Percentiles rank a stretch among this genome's conserved stretches.
Conservation (phyloP, 768 basidiomycete genomes). For the Amanita exitialis region DNA sequence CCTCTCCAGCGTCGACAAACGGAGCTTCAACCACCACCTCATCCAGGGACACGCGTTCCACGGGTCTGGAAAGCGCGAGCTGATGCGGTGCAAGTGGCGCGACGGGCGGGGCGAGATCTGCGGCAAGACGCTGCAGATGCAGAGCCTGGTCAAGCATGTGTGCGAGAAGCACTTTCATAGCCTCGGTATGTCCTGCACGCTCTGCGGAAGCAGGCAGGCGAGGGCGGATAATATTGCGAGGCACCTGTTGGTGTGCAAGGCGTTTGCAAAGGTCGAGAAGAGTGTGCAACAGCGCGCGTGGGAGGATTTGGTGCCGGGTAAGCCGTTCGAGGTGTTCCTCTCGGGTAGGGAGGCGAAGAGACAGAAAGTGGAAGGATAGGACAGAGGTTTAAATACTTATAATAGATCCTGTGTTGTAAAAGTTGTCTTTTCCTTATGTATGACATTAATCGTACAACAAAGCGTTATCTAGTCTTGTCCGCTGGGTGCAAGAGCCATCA, state of each 20-base stretch:
- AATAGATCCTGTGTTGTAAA: not conserved
- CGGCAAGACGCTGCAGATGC: not conserved
- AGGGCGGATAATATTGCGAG: slow-evolving; percentile 2
- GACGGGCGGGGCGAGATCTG: not conserved
- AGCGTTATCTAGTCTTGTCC: not conserved
- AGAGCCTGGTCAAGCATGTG: slow-evolving; percentile 2
- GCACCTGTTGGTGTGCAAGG: not conserved
- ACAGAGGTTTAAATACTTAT: not conserved
- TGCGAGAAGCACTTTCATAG: slow-evolving; percentile 4
- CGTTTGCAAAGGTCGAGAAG: not conserved
- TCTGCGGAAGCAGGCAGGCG: slow-evolving; percentile 1
- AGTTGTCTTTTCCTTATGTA: too few relatives aligned
- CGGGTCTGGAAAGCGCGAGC: not conserved
- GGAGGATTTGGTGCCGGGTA: not conserved
- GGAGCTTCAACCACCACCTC: not conserved
- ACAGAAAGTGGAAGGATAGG: not conserved
- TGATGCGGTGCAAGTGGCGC: not conserved
- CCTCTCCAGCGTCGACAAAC: not conserved
- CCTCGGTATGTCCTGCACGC: not conserved
- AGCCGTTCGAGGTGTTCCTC: not conserved
- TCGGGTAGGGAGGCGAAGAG: not conserved
- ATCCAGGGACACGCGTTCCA: not conserved
- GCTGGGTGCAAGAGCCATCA: slow-evolving; percentile 42
- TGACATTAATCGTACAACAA: not conserved
- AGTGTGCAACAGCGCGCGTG: not conserved